Conservation (phyloP, 2,329 filamentous ascomycete genomes). For the Pseudogymnoascus pannorum region DNA sequence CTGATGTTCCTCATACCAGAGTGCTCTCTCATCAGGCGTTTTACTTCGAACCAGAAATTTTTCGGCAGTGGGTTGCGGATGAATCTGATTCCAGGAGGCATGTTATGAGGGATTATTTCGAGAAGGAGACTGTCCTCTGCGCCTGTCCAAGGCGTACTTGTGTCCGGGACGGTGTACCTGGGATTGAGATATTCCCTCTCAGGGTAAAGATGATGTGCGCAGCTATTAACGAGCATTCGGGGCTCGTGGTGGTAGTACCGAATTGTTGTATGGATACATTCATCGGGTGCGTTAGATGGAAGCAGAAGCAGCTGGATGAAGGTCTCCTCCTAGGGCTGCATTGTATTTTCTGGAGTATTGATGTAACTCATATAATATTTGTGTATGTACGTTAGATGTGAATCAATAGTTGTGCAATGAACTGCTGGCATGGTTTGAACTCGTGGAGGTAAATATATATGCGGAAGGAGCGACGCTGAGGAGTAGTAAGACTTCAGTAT, state of each 20-base stretch:
- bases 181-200: neutral
- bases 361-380: neutral
- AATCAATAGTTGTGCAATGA: neutral
- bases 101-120: neutral
- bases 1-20: neutral
- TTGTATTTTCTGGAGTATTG: neutral
- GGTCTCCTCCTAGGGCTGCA: neutral
- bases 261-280: neutral
- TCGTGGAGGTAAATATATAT: neutral
- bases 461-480: neutral
- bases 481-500: neutral
- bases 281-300: neutral
- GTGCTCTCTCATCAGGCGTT: neutral
- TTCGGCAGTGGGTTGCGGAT: neutral
- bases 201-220: neutral
- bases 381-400: neutral
- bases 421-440: neutral
- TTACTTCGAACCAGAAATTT: neutral
- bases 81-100: neutral
- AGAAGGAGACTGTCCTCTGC: constrained; percentile 2
- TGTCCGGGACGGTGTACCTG: neutral
- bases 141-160: neutral
- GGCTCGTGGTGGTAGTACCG: neutral
- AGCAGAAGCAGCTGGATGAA: neutral
- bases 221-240: neutral